Base-by-base conservation (phyloP, 768 basidiomycete species). In the Candolleomyces aberdarensis region DNA sequence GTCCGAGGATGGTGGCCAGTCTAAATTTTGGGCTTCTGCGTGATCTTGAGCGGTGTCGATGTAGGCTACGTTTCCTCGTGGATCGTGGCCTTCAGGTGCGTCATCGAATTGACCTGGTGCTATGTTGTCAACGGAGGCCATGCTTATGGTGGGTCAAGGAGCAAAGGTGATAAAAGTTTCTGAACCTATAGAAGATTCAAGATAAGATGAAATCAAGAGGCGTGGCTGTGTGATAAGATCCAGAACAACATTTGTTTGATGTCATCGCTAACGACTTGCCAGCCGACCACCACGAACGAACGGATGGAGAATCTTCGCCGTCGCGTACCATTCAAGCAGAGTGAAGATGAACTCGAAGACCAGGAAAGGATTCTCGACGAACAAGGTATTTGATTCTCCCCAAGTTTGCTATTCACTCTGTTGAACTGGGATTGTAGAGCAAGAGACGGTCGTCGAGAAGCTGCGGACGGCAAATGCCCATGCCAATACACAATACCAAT, bases 31-130 rank as follows among this genome's bases (percentile, higher is more conserved):
- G 49, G 67, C 66, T 20, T 77, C 81, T 19, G 77, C 74, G 62
- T 76, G 76, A 41, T 69, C 65, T 31, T 74, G 65, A 4, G 76
- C 71, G 3, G 73, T 71, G 65, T 85, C 83, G 58, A 85, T 80
- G 62, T 80, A 83, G 14, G 72, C 62, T 19, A 61, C 63, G 2
- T 50, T 36, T 6, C 40, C 56, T 43, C 55, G 57, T 40, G 56
- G 57, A 13, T 60, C 49, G 10, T 41, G 58, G 5, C 71, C 72
- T 19, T 79, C 81, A 15, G 75, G 72, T 0, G 84, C 83, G 69
- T 88, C 85, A 64, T 88, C 85, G 62, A 89, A 86, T 65, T 87
- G 88, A 17, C 85, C 85, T 26, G 71, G 72, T 54, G 74, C 81
- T 56, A 79, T 64, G 19, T 69, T 65, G 48, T 67, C 63, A 53